Conservation (phyloP, 2,329 filamentous ascomycete genomes). For the Fusarium setosum region DNA sequence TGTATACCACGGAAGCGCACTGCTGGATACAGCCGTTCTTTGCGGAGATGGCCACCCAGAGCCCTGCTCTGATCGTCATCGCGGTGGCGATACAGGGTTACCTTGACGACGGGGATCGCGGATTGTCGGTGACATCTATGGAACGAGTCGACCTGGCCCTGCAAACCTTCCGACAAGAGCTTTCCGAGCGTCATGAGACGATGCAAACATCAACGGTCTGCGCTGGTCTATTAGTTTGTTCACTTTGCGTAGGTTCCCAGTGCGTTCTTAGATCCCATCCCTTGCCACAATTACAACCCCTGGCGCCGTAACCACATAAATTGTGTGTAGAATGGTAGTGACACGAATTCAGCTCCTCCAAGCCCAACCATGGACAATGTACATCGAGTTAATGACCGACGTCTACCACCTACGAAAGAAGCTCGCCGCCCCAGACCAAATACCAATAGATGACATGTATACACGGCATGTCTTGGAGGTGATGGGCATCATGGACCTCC, state of each 20-base stretch:
- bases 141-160: conserved; percentile 34
- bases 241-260: conserved; percentile 32
- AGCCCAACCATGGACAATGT: conserved; percentile 35
- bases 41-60: conserved; percentile 37
- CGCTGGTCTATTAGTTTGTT: conserved; percentile 36
- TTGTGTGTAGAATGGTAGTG: background rate
- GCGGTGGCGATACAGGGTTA: conserved; percentile 37
- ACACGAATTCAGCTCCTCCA: conserved; percentile 31
- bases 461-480: conserved; percentile 34
- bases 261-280: background rate
- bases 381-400: conserved; percentile 38
- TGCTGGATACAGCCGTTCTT: conserved; percentile 40
- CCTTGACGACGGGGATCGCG: conserved; percentile 27
- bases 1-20: conserved; percentile 36
- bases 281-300: too few species aligned
- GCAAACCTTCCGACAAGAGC: conserved; percentile 38
- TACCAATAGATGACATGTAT: conserved; percentile 24
- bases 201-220: conserved; percentile 34
- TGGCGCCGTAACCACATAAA: background rate
- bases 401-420: conserved; percentile 30
- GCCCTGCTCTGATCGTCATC: conserved; percentile 35
- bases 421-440: conserved; percentile 9
- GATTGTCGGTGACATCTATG: conserved; percentile 37
- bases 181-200: conserved; percentile 24
- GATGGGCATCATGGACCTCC: conserved; percentile 39